These are phyloP conservation scores for Rhizoclosmatium globosum DNA, from an alignment of 192 early-diverging fungal genomes.

Conservation along the genomic window DNA sequence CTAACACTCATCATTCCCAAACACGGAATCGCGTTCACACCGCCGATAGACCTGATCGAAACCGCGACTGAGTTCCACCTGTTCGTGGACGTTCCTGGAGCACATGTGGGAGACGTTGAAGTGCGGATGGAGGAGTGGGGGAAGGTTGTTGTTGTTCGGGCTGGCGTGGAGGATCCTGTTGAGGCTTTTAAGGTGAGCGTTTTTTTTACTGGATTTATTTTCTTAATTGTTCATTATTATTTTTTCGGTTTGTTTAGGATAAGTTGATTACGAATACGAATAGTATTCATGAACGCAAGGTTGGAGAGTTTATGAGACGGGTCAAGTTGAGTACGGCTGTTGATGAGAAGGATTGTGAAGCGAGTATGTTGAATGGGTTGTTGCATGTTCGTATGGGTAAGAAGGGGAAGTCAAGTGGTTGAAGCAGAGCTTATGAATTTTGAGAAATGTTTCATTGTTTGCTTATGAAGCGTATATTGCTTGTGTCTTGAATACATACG, in stretches of 20 bases:
- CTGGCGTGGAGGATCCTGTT: neutral
- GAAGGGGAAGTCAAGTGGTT: neutral
- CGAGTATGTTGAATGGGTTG: neutral
- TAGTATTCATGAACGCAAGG: neutral
- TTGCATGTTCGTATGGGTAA: constrained; percentile 1
- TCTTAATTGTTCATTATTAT: neutral
- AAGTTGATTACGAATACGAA: neutral
- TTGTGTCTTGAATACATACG: no score
- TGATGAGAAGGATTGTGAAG: neutral
- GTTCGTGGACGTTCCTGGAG: neutral
- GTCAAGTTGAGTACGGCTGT: neutral
- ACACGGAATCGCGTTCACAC: no score
- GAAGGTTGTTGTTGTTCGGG: neutral
- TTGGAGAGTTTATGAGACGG: neutral
- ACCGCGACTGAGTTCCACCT: neutral
- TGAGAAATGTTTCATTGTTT: neutral
- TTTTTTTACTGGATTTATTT: neutral
- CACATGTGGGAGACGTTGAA: neutral
- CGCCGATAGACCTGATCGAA: neutral
- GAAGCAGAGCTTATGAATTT: neutral
- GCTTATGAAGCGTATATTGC: no score
- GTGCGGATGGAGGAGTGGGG: neutral
- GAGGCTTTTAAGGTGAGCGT: neutral
- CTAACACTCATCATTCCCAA: no score
- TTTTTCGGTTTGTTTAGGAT: neutral